These are phyloP conservation scores for Geranium incanum DNA, from an alignment of 441 rosid species.

Conservation along the genomic window DNA sequence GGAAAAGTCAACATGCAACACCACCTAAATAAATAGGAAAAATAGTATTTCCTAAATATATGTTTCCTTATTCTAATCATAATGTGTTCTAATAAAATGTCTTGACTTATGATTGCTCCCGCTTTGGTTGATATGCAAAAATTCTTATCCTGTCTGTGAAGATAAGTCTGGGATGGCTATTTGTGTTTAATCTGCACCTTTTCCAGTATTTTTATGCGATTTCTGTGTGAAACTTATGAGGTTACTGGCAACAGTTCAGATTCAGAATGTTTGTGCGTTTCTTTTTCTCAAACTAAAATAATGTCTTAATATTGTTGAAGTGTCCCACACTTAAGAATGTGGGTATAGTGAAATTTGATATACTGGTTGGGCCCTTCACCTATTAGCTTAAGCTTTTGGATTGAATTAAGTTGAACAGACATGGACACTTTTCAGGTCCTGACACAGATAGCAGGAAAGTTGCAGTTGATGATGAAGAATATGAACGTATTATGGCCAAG, in stretches of 20 bases:
- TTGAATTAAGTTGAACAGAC: too few relatives aligned
- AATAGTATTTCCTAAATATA: too few relatives aligned
- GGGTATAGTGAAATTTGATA: too few relatives aligned
- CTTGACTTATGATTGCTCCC: not conserved
- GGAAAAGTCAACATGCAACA: too few relatives aligned
- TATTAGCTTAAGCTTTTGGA: too few relatives aligned
- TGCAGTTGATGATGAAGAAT: conserved; percentile 46
- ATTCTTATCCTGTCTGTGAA: not conserved
- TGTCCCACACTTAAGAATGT: too few relatives aligned
- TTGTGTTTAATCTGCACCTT: not conserved
- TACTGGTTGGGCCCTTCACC: too few relatives aligned
- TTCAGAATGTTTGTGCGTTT: not conserved
- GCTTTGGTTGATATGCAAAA: not conserved
- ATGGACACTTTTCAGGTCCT: conserved; percentile 20
- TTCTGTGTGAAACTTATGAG: not conserved
- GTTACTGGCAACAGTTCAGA: not conserved
- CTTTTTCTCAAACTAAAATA: not conserved
- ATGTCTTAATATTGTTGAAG: not conserved
- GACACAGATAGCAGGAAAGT: conserved; percentile 30
- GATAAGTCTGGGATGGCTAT: not conserved
- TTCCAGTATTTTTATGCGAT: not conserved
- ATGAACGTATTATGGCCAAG: conserved; percentile 57
- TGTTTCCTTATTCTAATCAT: too few relatives aligned
- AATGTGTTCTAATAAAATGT: not conserved
- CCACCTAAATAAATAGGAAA: too few relatives aligned